Evolutionary conservation across 2,329 filamentous ascomycete genomes (phyloP).

Genomic region (Pseudonectria foliicola): DNA sequence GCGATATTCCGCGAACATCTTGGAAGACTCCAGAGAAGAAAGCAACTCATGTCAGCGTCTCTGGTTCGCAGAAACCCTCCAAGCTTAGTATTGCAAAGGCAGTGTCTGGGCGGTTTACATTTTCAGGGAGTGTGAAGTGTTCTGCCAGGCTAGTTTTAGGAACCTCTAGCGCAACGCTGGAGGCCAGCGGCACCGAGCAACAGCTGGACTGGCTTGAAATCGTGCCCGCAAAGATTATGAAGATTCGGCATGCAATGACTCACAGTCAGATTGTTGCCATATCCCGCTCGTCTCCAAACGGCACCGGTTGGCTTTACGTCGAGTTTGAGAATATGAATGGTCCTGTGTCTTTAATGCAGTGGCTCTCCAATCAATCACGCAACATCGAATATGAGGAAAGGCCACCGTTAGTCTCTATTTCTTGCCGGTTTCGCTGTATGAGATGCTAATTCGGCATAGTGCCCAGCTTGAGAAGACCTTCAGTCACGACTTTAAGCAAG

Average conservation of each 20-base stretch:
- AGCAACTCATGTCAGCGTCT: background rate
- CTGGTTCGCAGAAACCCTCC: background rate
- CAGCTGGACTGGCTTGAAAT: constrained; percentile 17
- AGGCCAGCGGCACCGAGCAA: too few relatives aligned
- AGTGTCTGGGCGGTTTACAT: constrained; percentile 12
- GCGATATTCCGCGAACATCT: constrained; percentile 22
- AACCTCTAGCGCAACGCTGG: too few relatives aligned
- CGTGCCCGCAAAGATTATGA: constrained; percentile 7
- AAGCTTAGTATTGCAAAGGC: constrained; percentile 16
- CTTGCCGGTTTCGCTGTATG: background rate
- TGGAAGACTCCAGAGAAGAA: constrained; percentile 4
- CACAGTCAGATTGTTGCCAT: constrained; percentile 15
- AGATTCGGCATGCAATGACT: constrained; percentile 8
- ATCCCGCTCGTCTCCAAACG: constrained; percentile 10
- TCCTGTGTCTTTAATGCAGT: constrained; percentile 9
- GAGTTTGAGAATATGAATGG: constrained; percentile 10
- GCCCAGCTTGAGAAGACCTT: constrained; percentile 7
- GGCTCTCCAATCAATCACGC: constrained; percentile 5
- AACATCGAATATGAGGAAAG: background rate
- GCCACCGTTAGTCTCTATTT: constrained; percentile 11
- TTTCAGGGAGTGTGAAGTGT: constrained; percentile 1
- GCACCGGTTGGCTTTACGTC: constrained; percentile 11
- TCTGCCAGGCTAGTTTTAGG: background rate
- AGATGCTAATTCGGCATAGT: constrained; percentile 9
- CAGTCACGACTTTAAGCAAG: background rate